Evolutionary conservation across 2,329 filamentous ascomycete genomes (phyloP), one percentile per base, ranked within the genome.

Genomic region (Geoglossum cookeanum): DNA sequence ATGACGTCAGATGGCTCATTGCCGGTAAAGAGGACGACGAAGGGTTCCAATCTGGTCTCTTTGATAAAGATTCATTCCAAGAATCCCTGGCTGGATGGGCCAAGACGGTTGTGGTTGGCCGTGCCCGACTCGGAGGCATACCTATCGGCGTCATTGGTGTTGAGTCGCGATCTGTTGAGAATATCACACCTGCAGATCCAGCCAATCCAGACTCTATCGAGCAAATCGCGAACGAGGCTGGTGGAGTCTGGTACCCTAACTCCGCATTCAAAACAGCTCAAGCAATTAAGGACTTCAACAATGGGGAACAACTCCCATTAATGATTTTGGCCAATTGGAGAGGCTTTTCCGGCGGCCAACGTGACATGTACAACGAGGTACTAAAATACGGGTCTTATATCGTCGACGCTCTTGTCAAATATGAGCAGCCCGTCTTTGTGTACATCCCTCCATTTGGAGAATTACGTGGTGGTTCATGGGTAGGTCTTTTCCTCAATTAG

Each of bases 301-400:
- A 94, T 63, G 92, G 92, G 69, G 92, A 98, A 75, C 92, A 98
- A 75, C 78, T 98, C 67, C 92, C 92, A 58, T 76, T 98, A 63
- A 97, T 98, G 89, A 98, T 98, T 69, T 82, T 98, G 62, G 92
- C 92, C 73, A 98, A 98, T 79, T 98, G 92, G 92, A 85, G 92
- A 82, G 92, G 92, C 77, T 98, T 98, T 87, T 98, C 92, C 64
- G 92, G 92, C 76, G 92, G 92, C 62, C 92, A 98, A 75, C 88
- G 91, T 64, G 92, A 98, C 74, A 98, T 98, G 92, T 98, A 94
- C 82, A 96, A 97, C 75, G 92, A 98, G 74, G 92, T 98, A 15
- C 82, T 98, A 72, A 98, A 98, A 78, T 98, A 98, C 68, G 92
- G 92, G 68, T 96, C 91, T 17, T 97, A 92, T 79, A 98, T 98